phyloP scores from a whole-genome alignment of 2,329 filamentous ascomycete genomes.

The Diaporthe capsici region DNA sequence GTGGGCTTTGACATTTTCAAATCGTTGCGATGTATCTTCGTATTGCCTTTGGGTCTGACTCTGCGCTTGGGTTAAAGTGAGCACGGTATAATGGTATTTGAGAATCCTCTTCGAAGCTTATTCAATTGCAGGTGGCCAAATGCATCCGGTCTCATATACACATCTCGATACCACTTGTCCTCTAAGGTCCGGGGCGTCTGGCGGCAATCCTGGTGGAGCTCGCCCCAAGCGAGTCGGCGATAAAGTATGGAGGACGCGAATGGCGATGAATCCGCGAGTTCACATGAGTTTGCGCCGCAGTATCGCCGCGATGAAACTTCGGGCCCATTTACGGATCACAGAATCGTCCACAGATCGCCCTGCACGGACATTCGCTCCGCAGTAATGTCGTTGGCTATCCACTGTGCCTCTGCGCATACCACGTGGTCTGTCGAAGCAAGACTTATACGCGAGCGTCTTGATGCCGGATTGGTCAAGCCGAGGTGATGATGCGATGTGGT shows the following conservation, averaged over 20 bases:
- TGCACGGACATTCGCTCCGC: not conserved
- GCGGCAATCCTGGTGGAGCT: not conserved
- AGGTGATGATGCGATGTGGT: not conserved
- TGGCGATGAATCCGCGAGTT: not conserved
- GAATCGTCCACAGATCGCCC: not conserved
- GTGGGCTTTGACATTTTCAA: constrained; percentile 6
- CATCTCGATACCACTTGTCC: not conserved
- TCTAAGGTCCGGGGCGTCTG: not conserved
- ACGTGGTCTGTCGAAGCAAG: not conserved
- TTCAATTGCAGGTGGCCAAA: no score
- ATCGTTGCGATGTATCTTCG: not conserved
- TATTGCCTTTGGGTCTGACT: no score
- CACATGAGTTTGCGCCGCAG: not conserved
- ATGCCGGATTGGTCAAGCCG: not conserved
- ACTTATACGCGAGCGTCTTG: no score
- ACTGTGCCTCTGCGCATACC: not conserved
- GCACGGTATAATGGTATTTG: no score
- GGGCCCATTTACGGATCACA: not conserved
- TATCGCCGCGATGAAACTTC: not conserved
- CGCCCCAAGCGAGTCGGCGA: not conserved
- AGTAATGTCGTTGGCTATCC: not conserved
- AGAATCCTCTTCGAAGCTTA: not conserved
- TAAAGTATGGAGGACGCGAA: not conserved
- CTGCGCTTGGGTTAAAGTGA: not conserved
- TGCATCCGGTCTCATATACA: not conserved